Conservation (phyloP, 2,329 filamentous ascomycete species). For the Plectosphaerella plurivora region DNA sequence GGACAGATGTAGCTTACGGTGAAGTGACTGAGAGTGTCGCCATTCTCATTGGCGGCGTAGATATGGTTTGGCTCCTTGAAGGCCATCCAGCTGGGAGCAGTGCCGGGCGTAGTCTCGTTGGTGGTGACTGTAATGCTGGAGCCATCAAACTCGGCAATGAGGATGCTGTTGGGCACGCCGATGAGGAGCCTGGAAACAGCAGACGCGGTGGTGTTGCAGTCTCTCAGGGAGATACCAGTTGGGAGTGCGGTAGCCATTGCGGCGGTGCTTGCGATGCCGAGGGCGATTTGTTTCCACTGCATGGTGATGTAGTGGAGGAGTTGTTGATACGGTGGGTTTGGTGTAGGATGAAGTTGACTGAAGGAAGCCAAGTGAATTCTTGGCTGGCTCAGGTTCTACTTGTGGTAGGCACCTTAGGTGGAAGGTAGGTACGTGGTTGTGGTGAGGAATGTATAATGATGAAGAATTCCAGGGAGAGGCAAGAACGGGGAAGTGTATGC, state of each 20-base stretch:
- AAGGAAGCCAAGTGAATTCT: too few species aligned
- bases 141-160: slow-evolving; percentile 36
- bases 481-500: too few species aligned
- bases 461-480: too few species aligned
- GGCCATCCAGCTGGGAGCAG: slow-evolving; percentile 40
- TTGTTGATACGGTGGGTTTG: too few species aligned
- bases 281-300: too few species aligned
- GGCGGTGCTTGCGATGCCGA: too few species aligned
- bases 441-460: too few species aligned
- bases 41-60: slow-evolving; percentile 45
- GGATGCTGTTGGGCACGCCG: slow-evolving; percentile 33
- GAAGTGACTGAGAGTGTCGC: slow-evolving; percentile 32
- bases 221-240: slow-evolving; percentile 3
- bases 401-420: too few species aligned
- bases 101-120: slow-evolving; percentile 23
- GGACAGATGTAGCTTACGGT: slow-evolving; percentile 11
- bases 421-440: too few species aligned
- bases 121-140: slow-evolving; percentile 30
- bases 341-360: too few species aligned
- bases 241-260: background rate
- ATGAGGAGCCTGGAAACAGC: slow-evolving; percentile 29
- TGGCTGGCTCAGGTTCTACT: too few species aligned
- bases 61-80: slow-evolving; percentile 32
- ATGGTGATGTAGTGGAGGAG: too few species aligned
- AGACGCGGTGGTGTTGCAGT: background rate